Conservation (phyloP, 2,329 filamentous ascomycete species). For the Nothomitra cinnamomea region DNA sequence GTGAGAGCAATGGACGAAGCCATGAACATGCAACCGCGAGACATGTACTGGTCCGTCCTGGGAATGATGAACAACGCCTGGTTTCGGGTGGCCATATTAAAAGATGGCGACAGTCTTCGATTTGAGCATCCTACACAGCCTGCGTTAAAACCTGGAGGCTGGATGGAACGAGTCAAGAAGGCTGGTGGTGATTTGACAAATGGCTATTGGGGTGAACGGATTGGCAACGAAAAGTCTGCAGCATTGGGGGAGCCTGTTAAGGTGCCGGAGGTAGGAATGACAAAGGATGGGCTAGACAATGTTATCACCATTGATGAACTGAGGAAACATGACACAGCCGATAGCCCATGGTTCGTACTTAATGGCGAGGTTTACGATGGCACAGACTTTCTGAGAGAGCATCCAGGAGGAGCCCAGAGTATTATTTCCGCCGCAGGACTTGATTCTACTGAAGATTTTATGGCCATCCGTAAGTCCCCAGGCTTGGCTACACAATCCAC, state of each 20-base stretch:
- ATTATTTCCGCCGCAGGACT: conserved; percentile 69
- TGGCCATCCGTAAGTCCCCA: conserved; percentile 64
- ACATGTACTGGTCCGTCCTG: conserved; percentile 92
- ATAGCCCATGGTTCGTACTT: conserved; percentile 72
- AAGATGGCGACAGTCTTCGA: conserved; percentile 43
- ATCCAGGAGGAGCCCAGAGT: conserved; percentile 74
- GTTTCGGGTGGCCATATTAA: conserved; percentile 66
- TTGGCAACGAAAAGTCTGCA: conserved; percentile 31
- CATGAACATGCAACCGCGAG: conserved; percentile 70
- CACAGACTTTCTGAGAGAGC: conserved; percentile 58
- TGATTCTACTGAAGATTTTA: conserved; percentile 75
- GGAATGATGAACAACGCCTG: conserved; percentile 98
- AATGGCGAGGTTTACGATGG: conserved; percentile 83
- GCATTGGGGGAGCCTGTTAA: conserved; percentile 33
- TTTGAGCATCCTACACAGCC: conserved; percentile 88
- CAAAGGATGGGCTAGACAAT: conserved; percentile 44
- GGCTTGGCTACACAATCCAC: no score
- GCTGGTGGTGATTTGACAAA: conserved; percentile 64
- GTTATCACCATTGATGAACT: conserved; percentile 56
- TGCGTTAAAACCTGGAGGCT: conserved; percentile 58
- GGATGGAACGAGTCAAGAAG: conserved; percentile 88
- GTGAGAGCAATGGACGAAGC: conserved; percentile 81
- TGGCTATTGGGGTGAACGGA: conserved; percentile 67
- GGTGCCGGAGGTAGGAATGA: conserved; percentile 53
- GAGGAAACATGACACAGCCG: conserved; percentile 44